These are phyloP conservation scores for Colletotrichum navitas DNA, from an alignment of 2,329 filamentous ascomycete species.

Conservation along the genomic window DNA sequence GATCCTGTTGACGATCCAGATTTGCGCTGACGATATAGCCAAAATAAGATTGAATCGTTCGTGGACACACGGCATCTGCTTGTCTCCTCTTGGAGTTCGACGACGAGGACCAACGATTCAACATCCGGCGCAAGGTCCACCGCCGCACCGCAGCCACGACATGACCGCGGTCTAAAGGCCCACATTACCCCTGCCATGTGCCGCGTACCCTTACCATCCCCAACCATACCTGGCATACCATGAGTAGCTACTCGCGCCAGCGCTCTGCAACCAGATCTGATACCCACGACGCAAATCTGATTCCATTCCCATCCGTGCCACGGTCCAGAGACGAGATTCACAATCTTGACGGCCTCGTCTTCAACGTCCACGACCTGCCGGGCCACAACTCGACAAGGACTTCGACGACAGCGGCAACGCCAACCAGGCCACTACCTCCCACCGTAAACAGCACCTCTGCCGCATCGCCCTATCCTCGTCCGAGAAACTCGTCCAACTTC, in stretches of 20 bases:
- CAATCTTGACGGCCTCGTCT: constrained; percentile 42
- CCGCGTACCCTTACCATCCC: constrained; percentile 39
- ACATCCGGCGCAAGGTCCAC: neutral
- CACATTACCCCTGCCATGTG: constrained; percentile 41
- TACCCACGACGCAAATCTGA: constrained; percentile 38
- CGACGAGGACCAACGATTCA: constrained; percentile 7
- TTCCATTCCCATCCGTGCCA: constrained; percentile 36
- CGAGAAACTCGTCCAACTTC: constrained; percentile 22
- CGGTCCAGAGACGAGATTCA: constrained; percentile 43
- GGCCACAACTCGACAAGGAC: constrained; percentile 16
- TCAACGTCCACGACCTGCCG: constrained; percentile 33
- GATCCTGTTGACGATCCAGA: neutral
- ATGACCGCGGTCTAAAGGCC: constrained; percentile 37
- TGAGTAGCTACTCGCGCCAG: constrained; percentile 43
- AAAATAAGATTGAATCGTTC: neutral
- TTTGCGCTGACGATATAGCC: neutral
- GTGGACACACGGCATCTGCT: neutral
- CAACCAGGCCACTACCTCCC: constrained; percentile 1
- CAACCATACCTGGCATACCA: constrained; percentile 38
- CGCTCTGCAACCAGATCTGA: constrained; percentile 43
- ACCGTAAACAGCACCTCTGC: neutral
- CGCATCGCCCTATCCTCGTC: constrained; percentile 11
- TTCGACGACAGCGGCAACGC: neutral
- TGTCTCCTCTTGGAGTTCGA: neutral
- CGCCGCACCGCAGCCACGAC: constrained; percentile 14